Evolutionary conservation across 2,329 filamentous ascomycete species (phyloP), one percentile per base, ranked within the genome.

Genomic region (Chaetothyriales sp.): DNA sequence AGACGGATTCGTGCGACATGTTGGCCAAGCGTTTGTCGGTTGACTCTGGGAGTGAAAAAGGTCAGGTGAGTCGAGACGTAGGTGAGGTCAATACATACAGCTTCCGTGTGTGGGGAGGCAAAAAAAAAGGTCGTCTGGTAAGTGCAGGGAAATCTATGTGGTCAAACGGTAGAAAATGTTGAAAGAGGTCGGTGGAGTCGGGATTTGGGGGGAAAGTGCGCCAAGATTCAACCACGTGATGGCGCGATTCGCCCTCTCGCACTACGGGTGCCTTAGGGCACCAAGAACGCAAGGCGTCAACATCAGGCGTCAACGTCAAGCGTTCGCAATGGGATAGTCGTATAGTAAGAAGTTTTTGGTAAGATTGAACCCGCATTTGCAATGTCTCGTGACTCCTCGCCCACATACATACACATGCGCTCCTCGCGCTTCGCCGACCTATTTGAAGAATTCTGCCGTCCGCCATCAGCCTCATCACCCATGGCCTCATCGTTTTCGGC

Each of bases 1-100:
- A 98, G 77, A 97, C 89, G 71, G 85, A 89, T 80, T 97, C 90
- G 89, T 86, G 83, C 75, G 83, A 83, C 83, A 86, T 86, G 70
- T 69, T 83, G 74, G 74, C 72, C 65, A n/a, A n/a, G 62, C 63
- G 61, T 40, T 4, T 47, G 40, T 54, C 33, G 33, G 45, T 22
- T 47, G 19, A 25, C 22, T 51, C 25, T 25, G 44, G 10, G 18
- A 10, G 48, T 13, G 9, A 2, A 28, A 44, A 18, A 18, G 9
- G 10, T 28, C 10, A 19, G 46, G 8, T 48, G 9, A 4, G 29
- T 28, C 33, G 33, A 40, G 33, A 40, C 7, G 33, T 5, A 40
- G 10, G 15, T 40, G 33, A 40, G 33, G 10, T 40, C 33, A 40
- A 15, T 15, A 13, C 33, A 15, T 40, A 40, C 33, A 40, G 33